Conservation (phyloP, 1,139 yeast species). For the Saccharomyces hybrid region DNA sequence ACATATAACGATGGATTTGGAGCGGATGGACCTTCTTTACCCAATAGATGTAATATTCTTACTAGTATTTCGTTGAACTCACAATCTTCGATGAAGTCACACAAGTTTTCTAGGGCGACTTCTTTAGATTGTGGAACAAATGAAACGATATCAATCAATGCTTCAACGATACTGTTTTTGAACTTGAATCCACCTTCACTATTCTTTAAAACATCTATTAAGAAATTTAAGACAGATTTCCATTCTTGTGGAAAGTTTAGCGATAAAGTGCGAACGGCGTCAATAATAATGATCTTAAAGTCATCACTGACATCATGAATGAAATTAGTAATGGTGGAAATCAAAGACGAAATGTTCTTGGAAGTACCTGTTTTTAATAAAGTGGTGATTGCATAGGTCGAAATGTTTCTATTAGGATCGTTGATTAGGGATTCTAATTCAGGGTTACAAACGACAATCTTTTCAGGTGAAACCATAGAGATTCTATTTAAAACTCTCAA, state of each 20-base stretch:
- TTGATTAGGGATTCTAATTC: constrained; percentile 83
- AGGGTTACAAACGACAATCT: constrained; percentile 60
- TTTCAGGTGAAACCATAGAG: constrained; percentile 79
- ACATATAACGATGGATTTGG: constrained; percentile 84
- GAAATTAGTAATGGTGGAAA: constrained; percentile 77
- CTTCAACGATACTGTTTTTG: constrained; percentile 84
- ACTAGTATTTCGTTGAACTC: constrained; percentile 91
- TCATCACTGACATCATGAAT: constrained; percentile 95
- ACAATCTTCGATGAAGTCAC: constrained; percentile 98
- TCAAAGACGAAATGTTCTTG: constrained; percentile 81
- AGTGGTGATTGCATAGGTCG: constrained; percentile 95
- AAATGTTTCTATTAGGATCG: constrained; percentile 83
- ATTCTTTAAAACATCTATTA: constrained; percentile 78
- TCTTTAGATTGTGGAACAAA: constrained; percentile 86
- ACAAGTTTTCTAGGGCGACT: constrained; percentile 74
- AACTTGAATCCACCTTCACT: constrained; percentile 77
- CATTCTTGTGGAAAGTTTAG: constrained; percentile 90
- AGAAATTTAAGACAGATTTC: constrained; percentile 70
- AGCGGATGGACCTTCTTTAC: constrained; percentile 90
- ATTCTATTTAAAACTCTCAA: constrained; percentile 81
- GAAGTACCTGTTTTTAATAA: constrained; percentile 91
- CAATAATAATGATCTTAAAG: constrained; percentile 88
- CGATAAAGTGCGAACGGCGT: constrained; percentile 87
- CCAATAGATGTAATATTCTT: constrained; percentile 81
- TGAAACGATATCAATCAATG: constrained; percentile 82